Evolutionary conservation across 1,284 basidiomycete species (phyloP).

Genomic region (Lentinula novae-zelandiae): DNA sequence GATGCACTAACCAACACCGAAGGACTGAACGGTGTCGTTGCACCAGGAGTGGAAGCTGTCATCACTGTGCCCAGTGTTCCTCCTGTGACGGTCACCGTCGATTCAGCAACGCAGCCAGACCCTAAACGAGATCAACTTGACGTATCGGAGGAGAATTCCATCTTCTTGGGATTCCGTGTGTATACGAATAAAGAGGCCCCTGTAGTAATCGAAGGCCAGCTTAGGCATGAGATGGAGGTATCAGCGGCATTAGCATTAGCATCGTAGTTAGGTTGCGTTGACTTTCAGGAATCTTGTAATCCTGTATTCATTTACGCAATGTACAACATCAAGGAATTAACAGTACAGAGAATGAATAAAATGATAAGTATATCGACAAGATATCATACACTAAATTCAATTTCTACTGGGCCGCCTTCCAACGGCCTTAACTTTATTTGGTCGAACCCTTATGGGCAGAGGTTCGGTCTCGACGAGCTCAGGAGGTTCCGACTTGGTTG

Average conservation of each 20-base stretch:
- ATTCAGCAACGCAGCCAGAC: not conserved
- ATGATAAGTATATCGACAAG: too few relatives aligned
- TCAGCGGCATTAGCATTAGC: conserved; percentile 2
- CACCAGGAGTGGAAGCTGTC: not conserved
- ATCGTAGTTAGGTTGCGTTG: not conserved
- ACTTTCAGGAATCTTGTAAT: too few relatives aligned
- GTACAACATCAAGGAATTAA: too few relatives aligned
- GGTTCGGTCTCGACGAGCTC: not conserved
- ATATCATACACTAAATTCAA: too few relatives aligned
- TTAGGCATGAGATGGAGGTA: conserved; percentile 22
- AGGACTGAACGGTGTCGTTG: too few relatives aligned
- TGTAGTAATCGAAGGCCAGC: conserved; percentile 32
- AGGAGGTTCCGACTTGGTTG: not conserved
- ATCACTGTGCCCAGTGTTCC: conserved; percentile 1
- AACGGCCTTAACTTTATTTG: not conserved
- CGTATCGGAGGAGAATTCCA: conserved; percentile 24
- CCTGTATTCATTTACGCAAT: too few relatives aligned
- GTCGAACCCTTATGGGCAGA: not conserved
- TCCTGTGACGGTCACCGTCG: not conserved
- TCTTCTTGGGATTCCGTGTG: conserved; percentile 38
- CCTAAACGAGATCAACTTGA: conserved; percentile 1
- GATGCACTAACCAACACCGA: not conserved
- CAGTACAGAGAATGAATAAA: too few relatives aligned
- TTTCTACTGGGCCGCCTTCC: not conserved
- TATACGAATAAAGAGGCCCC: conserved; percentile 40